Base-by-base conservation (phyloP, 1,139 yeast species). In the Blastobotrys elegans region DNA sequence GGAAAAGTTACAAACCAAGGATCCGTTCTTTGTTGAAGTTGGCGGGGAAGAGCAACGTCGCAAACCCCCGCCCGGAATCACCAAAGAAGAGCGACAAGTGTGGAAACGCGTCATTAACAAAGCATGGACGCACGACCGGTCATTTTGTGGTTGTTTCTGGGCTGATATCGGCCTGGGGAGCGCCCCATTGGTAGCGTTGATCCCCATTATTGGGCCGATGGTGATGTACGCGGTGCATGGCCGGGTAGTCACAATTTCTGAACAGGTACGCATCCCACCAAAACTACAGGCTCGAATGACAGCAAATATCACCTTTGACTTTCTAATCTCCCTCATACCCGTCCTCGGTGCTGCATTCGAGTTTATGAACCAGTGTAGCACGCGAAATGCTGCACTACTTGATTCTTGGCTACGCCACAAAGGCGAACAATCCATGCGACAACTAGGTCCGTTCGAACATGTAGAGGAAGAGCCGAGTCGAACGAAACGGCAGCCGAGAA, bases 61-160 rank as follows among this genome's bases (percentile, higher is more conserved):
- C 29, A 74, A 75, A 55, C 73, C 87, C 13, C 83, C 89, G 0
- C 73, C 72, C 2, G 73, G 74, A 24, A 73, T 80, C 29, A 73
- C 83, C n/a, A 75, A 76, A 46, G 70, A 73, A 33, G 95, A 88
- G 56, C 78, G 75, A 42, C 75, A 76, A 58, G 67, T 75, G 11
- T 89, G 94, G 94, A 84, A 80, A 59, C 68, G 65, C 36, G 72
- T 89, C n/a, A 90, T 83, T 59, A 73, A 68, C 43, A 74, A 77
- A 54, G 96, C 97, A 0, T 90, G 96, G 96, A 61, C 74, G 7
- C 90, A 89, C 60, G 97, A 90, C 62, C 75, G 77, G 56, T 85
- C 95, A 60, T 77, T 81, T 50, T 71, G 86, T 57, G 95, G 95
- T 1, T 83, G 90, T 54, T 84, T 82, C 59, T 84, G 92, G 30